Evolutionary conservation across 2,329 filamentous ascomycete species (phyloP), one percentile per base, ranked within the genome.

Genomic region (Daldinia sp.): DNA sequence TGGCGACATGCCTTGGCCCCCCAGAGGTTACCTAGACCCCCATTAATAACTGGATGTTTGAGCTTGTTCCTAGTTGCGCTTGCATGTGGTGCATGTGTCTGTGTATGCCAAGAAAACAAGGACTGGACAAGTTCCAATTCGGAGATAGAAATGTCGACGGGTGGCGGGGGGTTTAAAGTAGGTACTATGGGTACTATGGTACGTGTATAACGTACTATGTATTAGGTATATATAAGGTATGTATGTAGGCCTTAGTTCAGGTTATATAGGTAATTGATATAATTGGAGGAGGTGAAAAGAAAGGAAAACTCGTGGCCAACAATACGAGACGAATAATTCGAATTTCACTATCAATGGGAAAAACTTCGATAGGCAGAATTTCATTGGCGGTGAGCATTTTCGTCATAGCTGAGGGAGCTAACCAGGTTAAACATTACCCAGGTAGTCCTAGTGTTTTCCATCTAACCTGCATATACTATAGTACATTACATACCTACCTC

Each of bases 141-240:
- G 69, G 69, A 67, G 63, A 63, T 71, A 71, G 63, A 71, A 69
- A 46, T 69, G 41, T 20, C 50, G 41, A 67, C 56, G 42, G 55
- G 64, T 66, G 60, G 64, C 46, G 58, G 58, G 44, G 56, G 35
- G 53, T 6, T 23, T 2, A 23, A 23, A 2, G 20, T 23, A 23
- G 20, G 20, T 23, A 23, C 20, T 23, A 23, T 23, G 20, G 20
- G 2, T 13, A 39, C 13, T 35, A 9, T 13, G 13, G 35, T 39
- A 39, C 35, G 35, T 39, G 53, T 37, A 37, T 39, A 23, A 37
- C 15, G 53, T 39, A 39, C n/a, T 23, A 23, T 23, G 20, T 23
- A 23, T 2, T 23, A 23, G 20, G 20, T 23, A 23, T 23, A 23
- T 23, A 23, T 23, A 23, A 23, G 20, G 20, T 23, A 23, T 23